A percentile compares a stretch with the other conserved stretches of the same genome.
Evolutionary conservation across 2,329 filamentous ascomycete genomes (phyloP).

Genomic region (Aspergillus sojae): DNA sequence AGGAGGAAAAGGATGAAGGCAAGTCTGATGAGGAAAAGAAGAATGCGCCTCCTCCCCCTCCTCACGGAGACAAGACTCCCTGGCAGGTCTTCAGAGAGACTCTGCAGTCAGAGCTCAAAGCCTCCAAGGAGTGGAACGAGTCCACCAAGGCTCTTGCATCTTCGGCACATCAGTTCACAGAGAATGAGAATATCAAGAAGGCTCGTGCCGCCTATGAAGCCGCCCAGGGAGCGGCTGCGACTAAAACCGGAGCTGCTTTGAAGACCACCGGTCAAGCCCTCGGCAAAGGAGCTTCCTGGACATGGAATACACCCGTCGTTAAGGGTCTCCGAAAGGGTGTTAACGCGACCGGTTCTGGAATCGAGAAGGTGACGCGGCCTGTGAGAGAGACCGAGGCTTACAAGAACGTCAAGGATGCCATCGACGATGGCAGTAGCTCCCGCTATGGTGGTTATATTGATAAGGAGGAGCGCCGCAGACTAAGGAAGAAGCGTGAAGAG

Average conservation of each 20-base stretch:
- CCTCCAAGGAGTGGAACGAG: slow-evolving; percentile 98
- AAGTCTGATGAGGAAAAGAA: slow-evolving; percentile 44
- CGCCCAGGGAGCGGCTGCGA: slow-evolving; percentile 79
- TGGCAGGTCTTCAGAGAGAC: slow-evolving; percentile 99
- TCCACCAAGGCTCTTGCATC: slow-evolving; percentile 93
- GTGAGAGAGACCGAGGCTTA: slow-evolving; percentile 93
- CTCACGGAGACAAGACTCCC: slow-evolving; percentile 95
- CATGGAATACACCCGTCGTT: slow-evolving; percentile 92
- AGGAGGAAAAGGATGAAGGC: slow-evolving; percentile 25
- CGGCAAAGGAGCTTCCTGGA: slow-evolving; percentile 91
- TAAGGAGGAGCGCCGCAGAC: slow-evolving; percentile 86
- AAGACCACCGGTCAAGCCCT: slow-evolving; percentile 85
- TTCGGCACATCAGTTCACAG: slow-evolving; percentile 85
- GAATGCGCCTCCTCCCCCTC: slow-evolving; percentile 76
- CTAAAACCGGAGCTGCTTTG: slow-evolving; percentile 75
- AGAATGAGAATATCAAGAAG: slow-evolving; percentile 86
- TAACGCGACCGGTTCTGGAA: slow-evolving; percentile 77
- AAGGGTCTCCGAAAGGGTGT: slow-evolving; percentile 88
- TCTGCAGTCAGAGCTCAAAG: slow-evolving; percentile 90
- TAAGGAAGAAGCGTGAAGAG: slow-evolving; percentile 71
- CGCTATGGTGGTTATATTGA: slow-evolving; percentile 96
- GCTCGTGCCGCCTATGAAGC: slow-evolving; percentile 85
- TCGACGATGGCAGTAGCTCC: slow-evolving; percentile 95
- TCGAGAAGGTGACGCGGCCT: slow-evolving; percentile 94
- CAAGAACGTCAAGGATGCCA: slow-evolving; percentile 91